phyloP scores from a whole-genome alignment of 208 protist species.

The Spongospora subterranea region DNA sequence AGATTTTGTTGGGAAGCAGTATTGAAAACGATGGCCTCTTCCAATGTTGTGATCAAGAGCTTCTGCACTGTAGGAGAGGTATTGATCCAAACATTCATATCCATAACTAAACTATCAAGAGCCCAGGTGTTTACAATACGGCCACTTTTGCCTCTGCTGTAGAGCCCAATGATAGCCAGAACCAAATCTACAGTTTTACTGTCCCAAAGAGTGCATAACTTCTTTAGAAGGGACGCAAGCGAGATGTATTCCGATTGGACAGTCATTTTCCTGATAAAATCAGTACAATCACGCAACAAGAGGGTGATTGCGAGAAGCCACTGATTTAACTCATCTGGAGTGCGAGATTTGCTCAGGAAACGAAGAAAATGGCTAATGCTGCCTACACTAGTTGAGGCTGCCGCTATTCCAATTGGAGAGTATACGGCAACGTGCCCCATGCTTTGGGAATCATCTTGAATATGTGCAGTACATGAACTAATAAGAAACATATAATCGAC shows the following conservation, averaged over 20 bases:
- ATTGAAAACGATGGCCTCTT: not conserved
- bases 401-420: not conserved
- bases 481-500: not conserved
- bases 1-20: not conserved
- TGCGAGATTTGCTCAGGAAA: not conserved
- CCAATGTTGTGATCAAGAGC: not conserved
- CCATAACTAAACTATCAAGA: not conserved
- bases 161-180: not conserved
- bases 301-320: not conserved
- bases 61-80: not conserved
- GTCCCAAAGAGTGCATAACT: not conserved
- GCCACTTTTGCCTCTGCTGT: not conserved
- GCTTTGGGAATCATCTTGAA: not conserved
- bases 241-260: not conserved
- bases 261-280: not conserved
- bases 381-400: not conserved
- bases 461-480: not conserved
- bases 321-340: not conserved
- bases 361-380: not conserved
- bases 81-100: not conserved
- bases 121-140: constrained; percentile 13
- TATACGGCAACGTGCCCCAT: not conserved
- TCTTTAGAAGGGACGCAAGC: not conserved
- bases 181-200: not conserved
- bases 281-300: not conserved